These are phyloP conservation scores for Hanseniaspora valbyensis DNA, from an alignment of 805 yeast species.

Conservation along the genomic window DNA sequence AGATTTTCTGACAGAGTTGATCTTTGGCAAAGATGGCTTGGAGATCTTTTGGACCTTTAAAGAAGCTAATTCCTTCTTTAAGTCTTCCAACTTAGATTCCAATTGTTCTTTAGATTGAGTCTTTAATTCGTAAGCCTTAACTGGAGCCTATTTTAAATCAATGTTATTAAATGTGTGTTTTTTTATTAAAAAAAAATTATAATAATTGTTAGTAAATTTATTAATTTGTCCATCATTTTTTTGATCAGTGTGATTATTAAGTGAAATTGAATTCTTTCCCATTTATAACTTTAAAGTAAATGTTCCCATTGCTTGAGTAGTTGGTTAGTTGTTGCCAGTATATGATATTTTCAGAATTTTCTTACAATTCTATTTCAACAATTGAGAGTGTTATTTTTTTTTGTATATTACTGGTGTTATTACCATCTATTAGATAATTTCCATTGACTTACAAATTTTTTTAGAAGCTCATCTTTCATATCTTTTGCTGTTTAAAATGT, in stretches of 20 bases:
- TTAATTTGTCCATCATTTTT: slow-evolving; percentile 8
- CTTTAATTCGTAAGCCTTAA: slow-evolving; percentile 93
- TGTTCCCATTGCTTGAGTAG: too few species aligned
- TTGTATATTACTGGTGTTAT: too few species aligned
- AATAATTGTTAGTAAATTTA: slow-evolving; percentile 11
- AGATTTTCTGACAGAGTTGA: slow-evolving; percentile 94
- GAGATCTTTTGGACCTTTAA: slow-evolving; percentile 93
- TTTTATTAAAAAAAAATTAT: neutral
- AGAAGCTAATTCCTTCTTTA: slow-evolving; percentile 91
- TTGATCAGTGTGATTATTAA: neutral
- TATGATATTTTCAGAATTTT: too few species aligned
- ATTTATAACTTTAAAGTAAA: too few species aligned
- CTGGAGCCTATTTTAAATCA: slow-evolving; percentile 50
- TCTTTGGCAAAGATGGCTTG: slow-evolving; percentile 88
- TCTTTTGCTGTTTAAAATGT: too few species aligned
- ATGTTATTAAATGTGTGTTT: slow-evolving; percentile 17
- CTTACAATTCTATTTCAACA: too few species aligned
- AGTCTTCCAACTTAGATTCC: slow-evolving; percentile 85
- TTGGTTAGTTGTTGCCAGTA: too few species aligned
- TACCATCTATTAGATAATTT: too few species aligned
- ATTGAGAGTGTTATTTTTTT: too few species aligned
- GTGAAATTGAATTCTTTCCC: neutral
- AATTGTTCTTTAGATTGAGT: slow-evolving; percentile 95
- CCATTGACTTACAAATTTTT: too few species aligned
- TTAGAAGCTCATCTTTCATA: too few species aligned